Conservation (phyloP, 495 filamentous ascomycete species). For the Cercophora newfieldiana region DNA sequence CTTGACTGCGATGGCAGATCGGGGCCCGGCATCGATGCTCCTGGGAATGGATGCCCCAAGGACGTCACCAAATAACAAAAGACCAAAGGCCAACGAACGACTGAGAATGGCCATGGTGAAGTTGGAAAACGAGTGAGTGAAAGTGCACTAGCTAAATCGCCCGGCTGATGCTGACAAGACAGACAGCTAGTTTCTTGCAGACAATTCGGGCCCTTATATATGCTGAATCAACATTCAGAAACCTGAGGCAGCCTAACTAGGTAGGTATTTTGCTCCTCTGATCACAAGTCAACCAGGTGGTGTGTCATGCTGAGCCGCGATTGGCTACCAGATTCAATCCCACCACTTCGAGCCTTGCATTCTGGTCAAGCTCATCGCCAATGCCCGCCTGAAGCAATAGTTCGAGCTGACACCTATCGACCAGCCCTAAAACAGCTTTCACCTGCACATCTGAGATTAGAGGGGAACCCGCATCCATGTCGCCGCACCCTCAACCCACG, state of each 20-base stretch:
- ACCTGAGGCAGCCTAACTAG: background rate
- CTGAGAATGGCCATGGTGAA: background rate
- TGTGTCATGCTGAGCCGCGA: background rate
- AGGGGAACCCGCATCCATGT: background rate
- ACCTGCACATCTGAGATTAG: constrained; percentile 1
- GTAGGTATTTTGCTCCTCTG: background rate
- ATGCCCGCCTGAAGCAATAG: constrained; percentile 8
- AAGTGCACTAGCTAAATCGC: background rate
- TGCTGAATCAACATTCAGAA: background rate
- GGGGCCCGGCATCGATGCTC: background rate
- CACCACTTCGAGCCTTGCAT: background rate
- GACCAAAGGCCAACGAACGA: constrained; percentile 11
- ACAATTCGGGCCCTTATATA: background rate
- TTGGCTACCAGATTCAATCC: constrained; percentile 3
- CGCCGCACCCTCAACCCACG: background rate
- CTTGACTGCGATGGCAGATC: constrained; percentile 13
- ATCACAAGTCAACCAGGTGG: background rate
- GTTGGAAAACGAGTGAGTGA: background rate
- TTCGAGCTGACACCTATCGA: background rate
- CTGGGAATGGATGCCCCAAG: constrained; percentile 9
- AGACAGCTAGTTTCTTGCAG: background rate
- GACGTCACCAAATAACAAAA: background rate
- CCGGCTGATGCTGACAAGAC: background rate
- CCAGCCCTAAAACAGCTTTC: background rate
- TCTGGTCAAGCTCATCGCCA: background rate